These are phyloP conservation scores for Aspergillus sparsus DNA, from an alignment of 495 filamentous ascomycete genomes.

Conservation along the genomic window DNA sequence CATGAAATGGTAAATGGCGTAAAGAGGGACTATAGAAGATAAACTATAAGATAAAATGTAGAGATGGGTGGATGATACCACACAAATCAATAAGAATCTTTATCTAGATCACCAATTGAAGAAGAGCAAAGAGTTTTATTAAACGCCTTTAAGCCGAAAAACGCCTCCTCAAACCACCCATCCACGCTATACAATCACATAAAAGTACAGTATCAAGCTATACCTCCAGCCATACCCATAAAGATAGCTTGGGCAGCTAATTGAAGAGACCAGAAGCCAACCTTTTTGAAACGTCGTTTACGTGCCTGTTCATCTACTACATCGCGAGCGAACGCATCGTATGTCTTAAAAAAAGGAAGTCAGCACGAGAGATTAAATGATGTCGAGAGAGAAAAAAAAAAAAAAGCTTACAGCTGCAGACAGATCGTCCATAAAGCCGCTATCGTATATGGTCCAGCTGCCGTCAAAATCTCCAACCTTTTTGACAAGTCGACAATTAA, in stretches of 20 bases:
- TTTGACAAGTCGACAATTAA: conserved; percentile 93
- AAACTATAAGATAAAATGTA: background rate
- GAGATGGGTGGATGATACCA: no score
- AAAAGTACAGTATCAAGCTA: conserved; percentile 56
- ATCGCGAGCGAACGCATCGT: conserved; percentile 86
- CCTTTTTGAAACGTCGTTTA: conserved; percentile 87
- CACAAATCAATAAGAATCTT: background rate
- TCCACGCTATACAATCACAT: conserved; percentile 13
- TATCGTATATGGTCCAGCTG: conserved; percentile 92
- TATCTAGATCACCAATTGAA: background rate
- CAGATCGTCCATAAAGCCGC: conserved; percentile 92
- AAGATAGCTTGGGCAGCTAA: conserved; percentile 91
- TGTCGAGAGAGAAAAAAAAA: background rate
- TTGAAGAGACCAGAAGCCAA: conserved; percentile 93
- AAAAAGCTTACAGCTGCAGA: conserved; percentile 68
- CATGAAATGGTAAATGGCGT: background rate
- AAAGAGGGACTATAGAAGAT: background rate
- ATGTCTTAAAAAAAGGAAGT: conserved; percentile 54
- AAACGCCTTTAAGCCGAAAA: conserved; percentile 19
- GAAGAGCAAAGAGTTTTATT: conserved; percentile 13
- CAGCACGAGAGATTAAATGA: conserved; percentile 17
- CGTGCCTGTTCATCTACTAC: conserved; percentile 83
- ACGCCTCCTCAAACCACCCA: conserved; percentile 11
- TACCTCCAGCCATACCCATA: conserved; percentile 88
- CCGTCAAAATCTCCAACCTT: conserved; percentile 85